Evolutionary conservation across 306 rosid genomes (phyloP).

Genomic region (Astragalus glycyphyllos): DNA sequence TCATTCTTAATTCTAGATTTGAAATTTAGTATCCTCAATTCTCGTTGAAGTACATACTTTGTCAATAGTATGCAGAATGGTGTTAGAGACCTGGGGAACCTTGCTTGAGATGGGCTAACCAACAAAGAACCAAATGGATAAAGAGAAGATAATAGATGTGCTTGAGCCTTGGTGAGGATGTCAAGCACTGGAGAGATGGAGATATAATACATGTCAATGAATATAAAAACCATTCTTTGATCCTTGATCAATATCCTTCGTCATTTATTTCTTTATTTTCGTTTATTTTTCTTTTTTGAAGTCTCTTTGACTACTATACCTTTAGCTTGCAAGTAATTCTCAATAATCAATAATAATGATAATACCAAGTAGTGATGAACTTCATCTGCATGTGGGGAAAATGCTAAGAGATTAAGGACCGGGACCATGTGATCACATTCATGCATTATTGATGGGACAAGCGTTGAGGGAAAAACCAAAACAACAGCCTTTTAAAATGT

Average conservation of each 20-base stretch:
- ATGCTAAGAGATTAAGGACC: conserved; percentile 26
- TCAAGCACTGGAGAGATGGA: conserved; percentile 37
- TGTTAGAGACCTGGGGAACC: conserved; percentile 12
- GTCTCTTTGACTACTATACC: conserved; percentile 16
- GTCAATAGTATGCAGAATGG: conserved; percentile 36
- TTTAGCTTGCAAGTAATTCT: conserved; percentile 18
- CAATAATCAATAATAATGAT: conserved; percentile 16
- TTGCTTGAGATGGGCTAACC: conserved; percentile 36
- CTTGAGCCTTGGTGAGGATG: conserved; percentile 28
- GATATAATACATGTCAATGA: conserved; percentile 11
- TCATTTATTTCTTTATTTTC: conserved; percentile 13
- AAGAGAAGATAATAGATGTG: conserved; percentile 4
- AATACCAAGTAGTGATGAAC: conserved; percentile 9
- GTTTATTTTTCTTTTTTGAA: background rate
- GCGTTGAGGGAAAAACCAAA: conserved; percentile 9
- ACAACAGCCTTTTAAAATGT: conserved; percentile 31
- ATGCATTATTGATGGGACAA: conserved; percentile 26
- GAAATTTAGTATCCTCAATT: conserved; percentile 31
- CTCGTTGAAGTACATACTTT: conserved; percentile 32
- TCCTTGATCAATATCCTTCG: conserved; percentile 17
- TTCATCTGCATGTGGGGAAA: conserved; percentile 20
- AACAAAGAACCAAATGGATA: conserved; percentile 5
- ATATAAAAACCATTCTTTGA: conserved; percentile 13
- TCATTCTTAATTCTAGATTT: conserved; percentile 28
- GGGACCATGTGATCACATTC: conserved; percentile 21